Base-by-base conservation (phyloP, 1,284 basidiomycete genomes). In the Naganishia albida region DNA sequence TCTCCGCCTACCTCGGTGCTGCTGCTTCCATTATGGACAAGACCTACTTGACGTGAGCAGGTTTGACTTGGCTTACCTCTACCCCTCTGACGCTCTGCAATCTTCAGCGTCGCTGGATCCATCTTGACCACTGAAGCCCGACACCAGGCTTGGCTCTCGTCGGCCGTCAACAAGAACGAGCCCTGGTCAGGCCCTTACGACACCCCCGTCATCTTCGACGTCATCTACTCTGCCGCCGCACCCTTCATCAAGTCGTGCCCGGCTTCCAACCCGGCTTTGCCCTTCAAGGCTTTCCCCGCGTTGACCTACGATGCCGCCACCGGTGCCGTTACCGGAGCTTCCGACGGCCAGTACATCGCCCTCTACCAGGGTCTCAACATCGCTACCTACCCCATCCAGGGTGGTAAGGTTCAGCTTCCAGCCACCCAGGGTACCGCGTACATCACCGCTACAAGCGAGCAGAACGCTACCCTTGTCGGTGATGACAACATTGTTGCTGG, bases 121-220 rank as follows among this genome's bases (percentile, higher is more conserved):
- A 92, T 93, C 78, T 75, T 90, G 74, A 89, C 90, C 42, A 83
- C 90, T 64, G 91, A 93, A 75, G 87, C 89, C 38, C 87, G 91
- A 65, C 90, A 92, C 75, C 62, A 68, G 25, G 75, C 80, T 0
- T 87, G 85, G 85, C 77, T 86, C 34, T 74, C 79, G 54, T 80
- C 82, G 0, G 79, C 83, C 7, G 81, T 84, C 44, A 74, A 79
- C 62, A 79, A 82, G 66, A 73, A 75, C 8, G 76, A 82, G 26
- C 81, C 83, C 0, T 87, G 85, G 86, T 83, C 82, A 63, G 82
- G 83, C 0, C 77, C 84, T 7, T 84, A 84, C 71, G 80, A 80
- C 69, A 79, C 78, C 39, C 84, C 85, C 3, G 80, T 87, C 34
- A 77, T 78, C 42, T 74, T 82, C 62, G 81, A 81, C 73, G 81